phyloP scores from a whole-genome alignment of 2,329 filamentous ascomycete genomes.

The Mollisiaceae sp. region DNA sequence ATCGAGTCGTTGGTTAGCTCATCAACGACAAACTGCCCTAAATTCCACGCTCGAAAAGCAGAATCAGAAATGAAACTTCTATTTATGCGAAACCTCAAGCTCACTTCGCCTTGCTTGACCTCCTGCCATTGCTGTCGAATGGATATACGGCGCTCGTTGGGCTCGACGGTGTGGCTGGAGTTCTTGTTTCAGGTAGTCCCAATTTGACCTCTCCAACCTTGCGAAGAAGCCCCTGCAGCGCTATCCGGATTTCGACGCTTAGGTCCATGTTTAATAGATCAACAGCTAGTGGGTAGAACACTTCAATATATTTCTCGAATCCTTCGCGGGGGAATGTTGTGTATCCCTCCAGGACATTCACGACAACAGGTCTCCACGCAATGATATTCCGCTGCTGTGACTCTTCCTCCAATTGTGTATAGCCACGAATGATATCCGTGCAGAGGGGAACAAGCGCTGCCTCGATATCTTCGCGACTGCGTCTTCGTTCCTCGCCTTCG shows the following conservation, averaged over 20 bases:
- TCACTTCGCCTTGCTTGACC: not conserved
- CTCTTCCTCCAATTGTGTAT: slow-evolving; percentile 88
- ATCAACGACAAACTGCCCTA: slow-evolving; percentile 12
- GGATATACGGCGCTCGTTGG: slow-evolving; percentile 19
- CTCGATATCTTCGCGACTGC: slow-evolving; percentile 83
- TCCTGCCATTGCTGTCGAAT: not conserved
- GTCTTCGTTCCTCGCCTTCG: slow-evolving; percentile 78
- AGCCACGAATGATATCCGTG: slow-evolving; percentile 89
- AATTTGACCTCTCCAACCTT: slow-evolving; percentile 81
- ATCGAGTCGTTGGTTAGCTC: not conserved
- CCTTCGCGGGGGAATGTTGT: slow-evolving; percentile 79
- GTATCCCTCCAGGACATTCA: slow-evolving; percentile 95
- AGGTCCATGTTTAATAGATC: slow-evolving; percentile 85
- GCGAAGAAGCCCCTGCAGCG: slow-evolving; percentile 77
- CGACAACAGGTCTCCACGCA: slow-evolving; percentile 95
- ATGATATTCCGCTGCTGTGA: slow-evolving; percentile 96
- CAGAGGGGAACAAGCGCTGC: slow-evolving; percentile 91
- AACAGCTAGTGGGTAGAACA: slow-evolving; percentile 86
- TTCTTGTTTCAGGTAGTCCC: slow-evolving; percentile 44
- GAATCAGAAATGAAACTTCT: slow-evolving; percentile 9
- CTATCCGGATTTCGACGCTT: slow-evolving; percentile 75
- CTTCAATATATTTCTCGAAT: slow-evolving; percentile 78
- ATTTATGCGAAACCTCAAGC: not conserved
- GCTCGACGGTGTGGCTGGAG: slow-evolving; percentile 29
- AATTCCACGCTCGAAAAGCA: slow-evolving; percentile 24